Conservation (phyloP, 176 grass and related monocot species). For the Aegilops tauschii region DNA sequence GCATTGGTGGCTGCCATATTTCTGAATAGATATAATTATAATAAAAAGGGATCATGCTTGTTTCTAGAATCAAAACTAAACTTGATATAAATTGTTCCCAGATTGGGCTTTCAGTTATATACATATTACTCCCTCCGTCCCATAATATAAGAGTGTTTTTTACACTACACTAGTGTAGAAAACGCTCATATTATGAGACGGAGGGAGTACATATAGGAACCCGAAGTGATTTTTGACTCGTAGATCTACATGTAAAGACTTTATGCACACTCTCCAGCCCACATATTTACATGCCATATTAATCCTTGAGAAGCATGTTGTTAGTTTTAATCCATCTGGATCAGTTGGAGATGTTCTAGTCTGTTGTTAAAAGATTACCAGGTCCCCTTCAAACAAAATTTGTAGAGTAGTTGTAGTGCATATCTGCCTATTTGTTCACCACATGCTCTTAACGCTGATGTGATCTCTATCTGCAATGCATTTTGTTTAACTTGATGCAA, state of each 20-base stretch:
- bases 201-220: not conserved
- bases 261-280: not conserved
- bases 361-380: not conserved
- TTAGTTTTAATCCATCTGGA: not conserved
- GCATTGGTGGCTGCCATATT: constrained; percentile 2
- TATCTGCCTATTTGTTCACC: not conserved
- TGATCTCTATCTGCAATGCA: constrained; percentile 24
- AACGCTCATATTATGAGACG: too few species aligned
- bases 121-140: not conserved
- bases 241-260: not conserved
- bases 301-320: constrained; percentile 12
- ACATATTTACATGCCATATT: constrained; percentile 6
- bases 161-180: too few species aligned
- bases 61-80: not conserved
- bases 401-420: not conserved
- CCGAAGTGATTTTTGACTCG: not conserved
- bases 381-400: not conserved
- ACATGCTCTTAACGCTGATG: not conserved
- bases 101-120: constrained; percentile 16
- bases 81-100: constrained; percentile 1
- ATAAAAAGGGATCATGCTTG: not conserved
- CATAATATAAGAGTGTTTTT: too few species aligned
- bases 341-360: not conserved
- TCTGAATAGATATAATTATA: not conserved
- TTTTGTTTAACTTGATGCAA: constrained; percentile 9